Percentiles rank a stretch among this genome's conserved stretches.
These are phyloP conservation scores for Arachis monticola DNA, from an alignment of 331 rosid genomes.

Conservation along the genomic window DNA sequence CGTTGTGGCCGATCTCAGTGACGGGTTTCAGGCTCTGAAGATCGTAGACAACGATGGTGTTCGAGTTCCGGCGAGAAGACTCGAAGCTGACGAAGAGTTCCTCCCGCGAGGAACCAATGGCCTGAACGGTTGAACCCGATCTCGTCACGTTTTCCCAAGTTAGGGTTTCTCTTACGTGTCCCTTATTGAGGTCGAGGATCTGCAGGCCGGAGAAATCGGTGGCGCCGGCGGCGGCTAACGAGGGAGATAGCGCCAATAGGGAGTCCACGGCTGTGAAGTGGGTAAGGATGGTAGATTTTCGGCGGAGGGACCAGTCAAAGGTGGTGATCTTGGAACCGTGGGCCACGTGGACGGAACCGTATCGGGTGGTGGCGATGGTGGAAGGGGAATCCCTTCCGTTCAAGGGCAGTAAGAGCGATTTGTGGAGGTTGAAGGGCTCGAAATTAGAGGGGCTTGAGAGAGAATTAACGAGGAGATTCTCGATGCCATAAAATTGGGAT, in stretches of 20 bases:
- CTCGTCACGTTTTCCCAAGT: constrained; percentile 87
- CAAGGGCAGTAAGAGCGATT: constrained; percentile 56
- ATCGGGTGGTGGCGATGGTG: constrained; percentile 61
- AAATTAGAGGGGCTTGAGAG: constrained; percentile 78
- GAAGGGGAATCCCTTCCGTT: constrained; percentile 87
- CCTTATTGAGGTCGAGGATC: constrained; percentile 68
- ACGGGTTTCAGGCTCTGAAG: constrained; percentile 50
- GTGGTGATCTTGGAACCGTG: constrained; percentile 94
- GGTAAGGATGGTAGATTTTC: constrained; percentile 78
- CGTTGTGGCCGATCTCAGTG: constrained; percentile 68
- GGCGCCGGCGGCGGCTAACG: constrained; percentile 82
- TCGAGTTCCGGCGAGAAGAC: constrained; percentile 83
- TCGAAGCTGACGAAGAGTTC: constrained; percentile 81
- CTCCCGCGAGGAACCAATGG: constrained; percentile 71
- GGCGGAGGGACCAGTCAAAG: constrained; percentile 87
- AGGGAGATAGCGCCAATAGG: constrained; percentile 66
- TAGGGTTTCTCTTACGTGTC: constrained; percentile 57
- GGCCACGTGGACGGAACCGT: constrained; percentile 77
- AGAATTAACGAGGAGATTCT: constrained; percentile 59
- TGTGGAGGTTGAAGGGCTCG: constrained; percentile 85
- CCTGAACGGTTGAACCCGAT: constrained; percentile 89
- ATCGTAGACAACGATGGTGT: constrained; percentile 81
- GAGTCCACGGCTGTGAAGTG: constrained; percentile 90
- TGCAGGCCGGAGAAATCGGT: constrained; percentile 90
- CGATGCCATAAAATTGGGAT: constrained; percentile 79